Base-by-base conservation (phyloP, 2,329 filamentous ascomycete species). In the Claviceps sp. region DNA sequence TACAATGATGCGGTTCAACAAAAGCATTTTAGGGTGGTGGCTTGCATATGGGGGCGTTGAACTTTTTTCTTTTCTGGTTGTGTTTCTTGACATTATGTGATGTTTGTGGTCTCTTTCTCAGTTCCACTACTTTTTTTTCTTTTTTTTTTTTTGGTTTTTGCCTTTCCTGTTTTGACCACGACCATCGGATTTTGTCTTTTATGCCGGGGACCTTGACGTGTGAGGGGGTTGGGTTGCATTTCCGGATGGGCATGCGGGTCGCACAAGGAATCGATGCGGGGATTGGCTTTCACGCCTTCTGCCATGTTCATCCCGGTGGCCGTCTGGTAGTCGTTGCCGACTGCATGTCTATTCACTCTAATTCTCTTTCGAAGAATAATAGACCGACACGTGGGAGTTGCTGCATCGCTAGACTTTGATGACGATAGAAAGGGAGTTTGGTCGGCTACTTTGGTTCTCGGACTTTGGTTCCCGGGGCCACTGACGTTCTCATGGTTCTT, bases 31-130 rank as follows among this genome's bases (percentile, higher is more conserved):
- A 59, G 61, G 61, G 56, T 52, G 60, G 62, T 57, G 62, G 61
- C 61, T 69, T 47, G 66, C 67, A 69, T 69, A 62, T 55, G 60
- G 62, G 60, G 67, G 67, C 65, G 67, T 69, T 69, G 60, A 58
- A 53, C 52, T 52, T 59, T 61, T 55, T 56, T 54, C 49, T 54
- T 55, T 43, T 54, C 34, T 51, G n/a, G 5, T 26, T 50, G 26
- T n/a, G 37, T 51, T 44, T 22, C 47, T 37, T 47, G 18, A 11
- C 8, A 11, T n/a, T 55, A 56, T 53, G 55, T 61, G 30, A 34
- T 34, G 30, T 24, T 24, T 43, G 5, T 20, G 8, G 18, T 43
- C 60, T 51, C 54, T 55, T 55, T 42, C 53, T 42, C 51, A 45
- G 41, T 47, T 47, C 18, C 53, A 47, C 54, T 11, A 5, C 56